Evolutionary conservation across 2,329 filamentous ascomycete species (phyloP).

Genomic region (Aureobasidium sp.): DNA sequence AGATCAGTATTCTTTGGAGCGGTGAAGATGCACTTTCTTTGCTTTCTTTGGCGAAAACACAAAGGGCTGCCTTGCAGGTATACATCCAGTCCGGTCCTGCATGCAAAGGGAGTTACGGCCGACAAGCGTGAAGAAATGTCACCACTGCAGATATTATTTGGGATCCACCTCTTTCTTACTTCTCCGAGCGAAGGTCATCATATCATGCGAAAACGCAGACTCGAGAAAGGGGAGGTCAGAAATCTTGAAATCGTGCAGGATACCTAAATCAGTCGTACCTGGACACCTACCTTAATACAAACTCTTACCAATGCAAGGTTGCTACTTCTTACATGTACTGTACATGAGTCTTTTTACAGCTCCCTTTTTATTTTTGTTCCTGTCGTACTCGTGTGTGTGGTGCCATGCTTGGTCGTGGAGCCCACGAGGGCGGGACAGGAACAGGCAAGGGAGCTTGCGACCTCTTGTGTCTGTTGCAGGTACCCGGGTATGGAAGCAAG

Average conservation of each 20-base stretch:
- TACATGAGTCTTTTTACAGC: not conserved
- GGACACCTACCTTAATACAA: not conserved
- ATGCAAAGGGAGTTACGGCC: not conserved
- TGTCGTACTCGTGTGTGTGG: not conserved
- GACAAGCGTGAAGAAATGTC: not conserved
- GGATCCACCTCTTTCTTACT: not conserved
- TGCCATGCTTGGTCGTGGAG: not conserved
- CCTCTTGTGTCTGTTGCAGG: not conserved
- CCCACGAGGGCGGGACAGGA: conserved; percentile 6
- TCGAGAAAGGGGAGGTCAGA: not conserved
- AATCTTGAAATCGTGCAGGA: conserved; percentile 2
- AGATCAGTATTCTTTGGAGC: not conserved
- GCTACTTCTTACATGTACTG: not conserved
- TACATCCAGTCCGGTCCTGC: not conserved
- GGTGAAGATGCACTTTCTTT: not conserved
- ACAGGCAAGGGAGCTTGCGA: conserved; percentile 5
- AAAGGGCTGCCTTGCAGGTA: not conserved
- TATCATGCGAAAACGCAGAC: not conserved
- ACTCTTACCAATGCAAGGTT: not conserved
- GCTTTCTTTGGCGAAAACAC: not conserved
- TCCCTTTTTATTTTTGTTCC: not conserved
- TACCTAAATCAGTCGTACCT: conserved; percentile 3
- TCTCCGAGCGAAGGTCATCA: not conserved
- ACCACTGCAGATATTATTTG: not conserved
- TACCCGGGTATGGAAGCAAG: conserved; percentile 1